These are phyloP conservation scores for Cytidiella melzeri DNA, from an alignment of 768 basidiomycete species.

Conservation along the genomic window DNA sequence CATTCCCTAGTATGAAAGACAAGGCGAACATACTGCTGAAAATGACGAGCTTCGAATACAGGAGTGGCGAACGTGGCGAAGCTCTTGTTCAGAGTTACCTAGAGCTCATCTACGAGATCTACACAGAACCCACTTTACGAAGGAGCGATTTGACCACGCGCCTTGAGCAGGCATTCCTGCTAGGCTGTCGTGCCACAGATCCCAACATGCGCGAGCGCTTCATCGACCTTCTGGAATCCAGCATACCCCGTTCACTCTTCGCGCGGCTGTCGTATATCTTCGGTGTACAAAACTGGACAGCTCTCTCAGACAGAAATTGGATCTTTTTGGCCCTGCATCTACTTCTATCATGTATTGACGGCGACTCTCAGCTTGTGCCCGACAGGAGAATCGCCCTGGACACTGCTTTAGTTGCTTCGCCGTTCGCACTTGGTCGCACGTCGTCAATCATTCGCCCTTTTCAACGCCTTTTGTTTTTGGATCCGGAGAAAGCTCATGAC, in stretches of 20 bases:
- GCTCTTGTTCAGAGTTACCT: constrained; percentile 76
- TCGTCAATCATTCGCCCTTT: constrained; percentile 63
- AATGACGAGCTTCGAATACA: constrained; percentile 79
- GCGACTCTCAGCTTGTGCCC: constrained; percentile 34
- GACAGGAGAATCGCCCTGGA: constrained; percentile 36
- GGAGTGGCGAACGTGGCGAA: constrained; percentile 79
- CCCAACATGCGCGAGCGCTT: constrained; percentile 74
- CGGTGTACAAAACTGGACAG: constrained; percentile 94
- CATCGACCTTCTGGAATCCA: constrained; percentile 84
- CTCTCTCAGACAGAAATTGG: constrained; percentile 90
- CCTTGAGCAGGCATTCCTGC: constrained; percentile 87
- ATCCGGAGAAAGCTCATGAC: constrained; percentile 69
- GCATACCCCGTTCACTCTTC: constrained; percentile 76
- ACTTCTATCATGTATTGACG: constrained; percentile 67
- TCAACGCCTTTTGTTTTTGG: constrained; percentile 77
- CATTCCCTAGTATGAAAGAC: constrained; percentile 91
- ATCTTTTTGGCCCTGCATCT: constrained; percentile 87
- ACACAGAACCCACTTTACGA: constrained; percentile 77
- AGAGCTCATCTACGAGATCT: constrained; percentile 89
- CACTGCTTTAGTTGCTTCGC: constrained; percentile 25
- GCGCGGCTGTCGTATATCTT: constrained; percentile 84
- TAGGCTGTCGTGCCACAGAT: constrained; percentile 86
- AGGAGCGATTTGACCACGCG: constrained; percentile 92
- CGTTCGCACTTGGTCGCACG: constrained; percentile 40
- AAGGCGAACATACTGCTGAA: constrained; percentile 85